These are phyloP conservation scores for Neurospora intermedia DNA, from an alignment of 495 filamentous ascomycete genomes.

Conservation along the genomic window DNA sequence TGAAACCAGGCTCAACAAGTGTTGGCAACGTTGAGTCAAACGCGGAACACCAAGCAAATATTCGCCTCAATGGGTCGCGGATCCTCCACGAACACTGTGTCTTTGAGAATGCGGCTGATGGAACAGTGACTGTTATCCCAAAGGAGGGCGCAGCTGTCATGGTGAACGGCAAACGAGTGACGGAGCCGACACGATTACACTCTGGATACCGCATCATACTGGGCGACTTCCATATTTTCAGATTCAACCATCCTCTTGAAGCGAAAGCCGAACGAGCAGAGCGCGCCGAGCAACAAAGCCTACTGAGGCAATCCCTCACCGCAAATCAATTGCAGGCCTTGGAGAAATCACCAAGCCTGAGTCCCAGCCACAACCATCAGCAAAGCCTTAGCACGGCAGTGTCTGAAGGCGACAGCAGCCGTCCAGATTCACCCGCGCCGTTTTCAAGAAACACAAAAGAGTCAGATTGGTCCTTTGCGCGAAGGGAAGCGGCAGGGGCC, in stretches of 20 bases:
- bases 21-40: slow-evolving; percentile 84
- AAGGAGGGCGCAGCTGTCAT: slow-evolving; percentile 87
- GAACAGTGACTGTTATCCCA: slow-evolving; percentile 79
- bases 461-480: slow-evolving; percentile 91
- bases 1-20: slow-evolving; percentile 87
- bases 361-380: slow-evolving; percentile 63
- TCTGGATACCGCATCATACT: slow-evolving; percentile 93
- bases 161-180: slow-evolving; percentile 88
- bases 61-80: slow-evolving; percentile 85
- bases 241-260: slow-evolving; percentile 97
- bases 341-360: slow-evolving; percentile 41
- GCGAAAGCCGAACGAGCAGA: slow-evolving; percentile 87
- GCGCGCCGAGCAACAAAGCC: slow-evolving; percentile 44
- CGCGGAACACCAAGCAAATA: slow-evolving; percentile 69
- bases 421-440: slow-evolving; percentile 72
- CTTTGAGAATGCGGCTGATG: slow-evolving; percentile 82
- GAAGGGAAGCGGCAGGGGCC: slow-evolving; percentile 81
- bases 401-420: slow-evolving; percentile 52
- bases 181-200: slow-evolving; percentile 70
- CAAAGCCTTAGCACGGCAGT: slow-evolving; percentile 63
- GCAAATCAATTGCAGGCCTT: slow-evolving; percentile 58
- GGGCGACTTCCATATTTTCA: slow-evolving; percentile 97
- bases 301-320: slow-evolving; percentile 80
- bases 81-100: slow-evolving; percentile 87
- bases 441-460: slow-evolving; percentile 57